These are phyloP conservation scores for Chlorociboria aeruginascens DNA, from an alignment of 495 filamentous ascomycete genomes.

Conservation along the genomic window DNA sequence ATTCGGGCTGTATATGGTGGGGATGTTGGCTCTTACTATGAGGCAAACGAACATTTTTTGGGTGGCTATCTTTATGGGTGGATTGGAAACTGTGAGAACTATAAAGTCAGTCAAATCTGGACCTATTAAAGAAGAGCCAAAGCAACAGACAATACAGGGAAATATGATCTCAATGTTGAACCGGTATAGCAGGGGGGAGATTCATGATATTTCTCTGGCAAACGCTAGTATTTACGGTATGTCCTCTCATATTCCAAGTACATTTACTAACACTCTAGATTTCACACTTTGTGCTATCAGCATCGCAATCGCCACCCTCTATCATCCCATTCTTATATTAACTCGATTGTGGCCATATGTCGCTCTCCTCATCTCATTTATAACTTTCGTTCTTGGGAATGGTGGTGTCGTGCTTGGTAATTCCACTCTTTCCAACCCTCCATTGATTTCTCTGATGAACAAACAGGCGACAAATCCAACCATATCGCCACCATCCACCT, in stretches of 20 bases:
- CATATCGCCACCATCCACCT: slow-evolving; percentile 82
- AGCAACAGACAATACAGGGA: slow-evolving; percentile 9
- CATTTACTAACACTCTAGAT: slow-evolving; percentile 12
- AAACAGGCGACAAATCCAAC: slow-evolving; percentile 65
- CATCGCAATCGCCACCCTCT: slow-evolving; percentile 41
- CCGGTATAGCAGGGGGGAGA: slow-evolving; percentile 8
- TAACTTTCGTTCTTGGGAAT: slow-evolving; percentile 71
- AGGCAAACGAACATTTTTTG: slow-evolving; percentile 96
- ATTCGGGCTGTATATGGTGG: slow-evolving; percentile 33
- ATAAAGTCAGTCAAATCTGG: slow-evolving; percentile 27
- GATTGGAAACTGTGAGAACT: slow-evolving; percentile 47
- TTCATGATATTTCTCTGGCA: slow-evolving; percentile 15
- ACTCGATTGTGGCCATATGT: slow-evolving; percentile 52
- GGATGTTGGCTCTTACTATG: slow-evolving; percentile 55
- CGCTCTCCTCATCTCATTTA: slow-evolving; percentile 54
- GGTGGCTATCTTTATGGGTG: slow-evolving; percentile 79
- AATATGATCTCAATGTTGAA: slow-evolving; percentile 14
- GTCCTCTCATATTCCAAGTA: not conserved
- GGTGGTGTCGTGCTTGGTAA: slow-evolving; percentile 81
- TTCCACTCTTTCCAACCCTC: slow-evolving; percentile 2
- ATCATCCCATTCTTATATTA: slow-evolving; percentile 36
- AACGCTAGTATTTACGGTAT: slow-evolving; percentile 14
- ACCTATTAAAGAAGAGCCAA: not conserved
- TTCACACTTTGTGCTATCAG: slow-evolving; percentile 42
- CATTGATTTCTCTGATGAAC: not conserved